Conservation (phyloP, 2,329 filamentous ascomycete species). For the Botrytis deweyae region DNA sequence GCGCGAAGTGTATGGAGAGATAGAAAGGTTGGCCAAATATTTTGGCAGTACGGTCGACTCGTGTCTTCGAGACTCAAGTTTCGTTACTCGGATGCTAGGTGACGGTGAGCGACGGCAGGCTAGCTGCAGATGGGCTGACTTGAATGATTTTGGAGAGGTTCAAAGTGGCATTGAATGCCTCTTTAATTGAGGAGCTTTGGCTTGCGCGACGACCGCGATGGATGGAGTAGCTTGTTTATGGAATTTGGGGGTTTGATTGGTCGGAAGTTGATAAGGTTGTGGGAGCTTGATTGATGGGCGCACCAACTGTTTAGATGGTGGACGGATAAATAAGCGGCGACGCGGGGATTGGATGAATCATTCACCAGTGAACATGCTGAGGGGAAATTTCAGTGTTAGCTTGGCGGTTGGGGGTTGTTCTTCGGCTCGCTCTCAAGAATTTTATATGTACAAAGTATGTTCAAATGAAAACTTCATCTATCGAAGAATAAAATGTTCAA, state of each 20-base stretch:
- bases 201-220: slow-evolving; percentile 22
- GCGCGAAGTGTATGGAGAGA: background rate
- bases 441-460: background rate
- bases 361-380: background rate
- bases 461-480: background rate
- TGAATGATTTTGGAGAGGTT: background rate
- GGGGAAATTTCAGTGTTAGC: background rate
- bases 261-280: slow-evolving; percentile 12
- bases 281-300: slow-evolving; percentile 9
- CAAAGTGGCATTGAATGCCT: slow-evolving; percentile 7
- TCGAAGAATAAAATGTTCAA: background rate
- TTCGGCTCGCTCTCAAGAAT: background rate
- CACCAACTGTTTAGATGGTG: background rate
- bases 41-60: slow-evolving; percentile 4
- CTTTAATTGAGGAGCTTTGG: slow-evolving; percentile 2
- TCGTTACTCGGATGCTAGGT: background rate
- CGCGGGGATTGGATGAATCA: slow-evolving; percentile 1
- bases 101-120: background rate
- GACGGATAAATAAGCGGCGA: slow-evolving; percentile 15
- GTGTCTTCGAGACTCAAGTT: background rate
- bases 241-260: slow-evolving; percentile 18
- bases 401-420: background rate
- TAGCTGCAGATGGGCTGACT: slow-evolving; percentile 10
- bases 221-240: slow-evolving; percentile 17
- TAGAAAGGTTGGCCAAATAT: slow-evolving; percentile 5